Conservation (phyloP, 2,329 filamentous ascomycete species). For the Xylariaceae sp. region DNA sequence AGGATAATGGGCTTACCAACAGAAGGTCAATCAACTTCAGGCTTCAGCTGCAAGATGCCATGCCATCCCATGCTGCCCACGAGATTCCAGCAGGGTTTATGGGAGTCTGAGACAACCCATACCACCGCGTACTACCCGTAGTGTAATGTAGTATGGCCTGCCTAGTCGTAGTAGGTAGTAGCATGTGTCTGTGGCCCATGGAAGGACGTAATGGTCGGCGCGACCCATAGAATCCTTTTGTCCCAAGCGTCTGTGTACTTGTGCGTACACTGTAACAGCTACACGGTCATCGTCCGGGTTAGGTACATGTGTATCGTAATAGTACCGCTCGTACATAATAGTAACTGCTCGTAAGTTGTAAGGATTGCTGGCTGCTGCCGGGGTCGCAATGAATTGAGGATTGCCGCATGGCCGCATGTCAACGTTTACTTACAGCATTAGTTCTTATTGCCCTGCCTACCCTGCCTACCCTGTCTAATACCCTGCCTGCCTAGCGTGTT, state of each 20-base stretch:
- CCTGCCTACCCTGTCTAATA: neutral
- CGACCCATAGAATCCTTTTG: conserved; percentile 13
- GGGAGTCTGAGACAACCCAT: conserved; percentile 14
- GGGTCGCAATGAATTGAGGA: conserved; percentile 10
- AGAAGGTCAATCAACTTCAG: conserved; percentile 4
- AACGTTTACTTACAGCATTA: neutral
- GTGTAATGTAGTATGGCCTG: neutral
- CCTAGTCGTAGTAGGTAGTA: neutral
- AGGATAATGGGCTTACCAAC: conserved; percentile 10
- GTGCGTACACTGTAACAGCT: neutral
- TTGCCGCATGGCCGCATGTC: conserved; percentile 5
- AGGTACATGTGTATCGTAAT: too few relatives aligned
- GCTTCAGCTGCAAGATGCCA: conserved; percentile 19
- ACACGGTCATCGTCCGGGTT: neutral
- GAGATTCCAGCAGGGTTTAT: conserved; percentile 14
- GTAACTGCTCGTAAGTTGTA: too few relatives aligned
- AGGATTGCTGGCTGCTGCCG: neutral
- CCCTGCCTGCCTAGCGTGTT: neutral
- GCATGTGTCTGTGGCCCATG: neutral
- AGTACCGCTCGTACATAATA: too few relatives aligned
- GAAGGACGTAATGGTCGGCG: neutral
- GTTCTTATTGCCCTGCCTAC: conserved; percentile 1
- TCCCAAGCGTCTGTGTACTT: conserved; percentile 4
- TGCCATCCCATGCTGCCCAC: neutral
- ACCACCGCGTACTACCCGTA: neutral